phyloP scores from a whole-genome alignment of 495 filamentous ascomycete genomes.

The Baudoinia panamericana region DNA sequence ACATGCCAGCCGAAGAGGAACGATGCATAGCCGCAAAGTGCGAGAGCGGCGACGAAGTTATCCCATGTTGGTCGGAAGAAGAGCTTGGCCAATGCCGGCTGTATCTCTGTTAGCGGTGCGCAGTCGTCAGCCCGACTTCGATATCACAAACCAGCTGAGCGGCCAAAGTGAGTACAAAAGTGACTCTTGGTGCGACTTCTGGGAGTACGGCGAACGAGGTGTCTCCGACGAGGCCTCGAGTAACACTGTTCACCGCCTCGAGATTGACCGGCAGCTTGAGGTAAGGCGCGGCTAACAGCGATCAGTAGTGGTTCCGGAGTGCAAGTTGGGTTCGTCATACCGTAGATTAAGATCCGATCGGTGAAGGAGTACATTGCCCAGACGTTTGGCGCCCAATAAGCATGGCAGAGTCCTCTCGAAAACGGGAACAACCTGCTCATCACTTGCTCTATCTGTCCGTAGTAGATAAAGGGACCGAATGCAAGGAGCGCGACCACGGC shows the following conservation, averaged over 20 bases:
- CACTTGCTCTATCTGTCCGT: slow-evolving; percentile 79
- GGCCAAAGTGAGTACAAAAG: slow-evolving; percentile 68
- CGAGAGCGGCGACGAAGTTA: slow-evolving; percentile 75
- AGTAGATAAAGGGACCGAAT: slow-evolving; percentile 78
- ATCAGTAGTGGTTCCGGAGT: slow-evolving; percentile 12
- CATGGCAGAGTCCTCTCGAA: slow-evolving; percentile 83
- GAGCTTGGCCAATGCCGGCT: slow-evolving; percentile 67
- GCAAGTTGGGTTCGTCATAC: slow-evolving; percentile 35
- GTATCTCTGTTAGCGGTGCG: slow-evolving; percentile 13
- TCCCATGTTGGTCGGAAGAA: slow-evolving; percentile 73
- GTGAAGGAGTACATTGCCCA: slow-evolving; percentile 95
- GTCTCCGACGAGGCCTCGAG: slow-evolving; percentile 86
- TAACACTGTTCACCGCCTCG: slow-evolving; percentile 72
- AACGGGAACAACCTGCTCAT: slow-evolving; percentile 83
- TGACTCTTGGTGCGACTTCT: slow-evolving; percentile 62
- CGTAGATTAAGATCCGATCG: slow-evolving; percentile 66
- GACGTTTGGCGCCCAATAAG: slow-evolving; percentile 95
- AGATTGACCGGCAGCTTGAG: slow-evolving; percentile 58
- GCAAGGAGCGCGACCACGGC: slow-evolving; percentile 61
- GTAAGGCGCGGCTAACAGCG: slow-evolving; percentile 57
- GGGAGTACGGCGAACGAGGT: slow-evolving; percentile 89
- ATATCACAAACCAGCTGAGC: slow-evolving; percentile 54
- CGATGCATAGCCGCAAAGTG: slow-evolving; percentile 89
- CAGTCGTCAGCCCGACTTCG: neutral
- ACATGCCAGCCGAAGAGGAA: slow-evolving; percentile 99